Conservation (phyloP, 1,139 yeast species). For the Nakaseomyces delphensis region DNA sequence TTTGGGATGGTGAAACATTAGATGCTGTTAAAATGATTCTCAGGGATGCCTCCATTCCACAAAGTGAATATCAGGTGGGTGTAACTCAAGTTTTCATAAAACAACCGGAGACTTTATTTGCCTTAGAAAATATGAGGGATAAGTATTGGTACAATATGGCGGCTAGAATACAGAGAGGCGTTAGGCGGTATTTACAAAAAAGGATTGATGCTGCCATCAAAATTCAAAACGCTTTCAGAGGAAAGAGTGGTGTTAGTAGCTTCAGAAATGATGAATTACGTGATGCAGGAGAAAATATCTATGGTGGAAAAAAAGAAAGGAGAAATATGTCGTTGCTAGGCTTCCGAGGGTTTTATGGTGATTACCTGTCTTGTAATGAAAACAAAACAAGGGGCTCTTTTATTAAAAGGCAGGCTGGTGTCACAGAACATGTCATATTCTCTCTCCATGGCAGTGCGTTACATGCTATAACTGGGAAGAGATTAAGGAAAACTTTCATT, state of each 20-base stretch:
- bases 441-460: constrained; percentile 76
- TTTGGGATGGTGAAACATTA: constrained; percentile 82
- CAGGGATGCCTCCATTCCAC: constrained; percentile 70
- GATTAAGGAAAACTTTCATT: constrained; percentile 65
- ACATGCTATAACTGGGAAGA: constrained; percentile 76
- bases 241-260: constrained; percentile 73
- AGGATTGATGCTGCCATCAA: constrained; percentile 81
- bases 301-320: constrained; percentile 78
- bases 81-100: constrained; percentile 91
- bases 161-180: constrained; percentile 91
- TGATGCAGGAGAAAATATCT: constrained; percentile 66
- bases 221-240: constrained; percentile 81
- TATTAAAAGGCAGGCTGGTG: constrained; percentile 56
- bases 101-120: constrained; percentile 94
- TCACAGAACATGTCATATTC: constrained; percentile 63
- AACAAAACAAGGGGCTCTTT: constrained; percentile 64
- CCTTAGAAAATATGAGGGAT: constrained; percentile 93
- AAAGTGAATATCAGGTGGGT: constrained; percentile 83
- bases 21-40: constrained; percentile 77
- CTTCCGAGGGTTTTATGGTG: constrained; percentile 88
- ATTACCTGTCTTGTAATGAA: constrained; percentile 80
- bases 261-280: constrained; percentile 65
- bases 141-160: constrained; percentile 99
- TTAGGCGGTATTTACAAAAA: constrained; percentile 76
- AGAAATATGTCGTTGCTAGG: constrained; percentile 83